Conservation (phyloP, 345 rosid species). For the Populus deltoides region DNA sequence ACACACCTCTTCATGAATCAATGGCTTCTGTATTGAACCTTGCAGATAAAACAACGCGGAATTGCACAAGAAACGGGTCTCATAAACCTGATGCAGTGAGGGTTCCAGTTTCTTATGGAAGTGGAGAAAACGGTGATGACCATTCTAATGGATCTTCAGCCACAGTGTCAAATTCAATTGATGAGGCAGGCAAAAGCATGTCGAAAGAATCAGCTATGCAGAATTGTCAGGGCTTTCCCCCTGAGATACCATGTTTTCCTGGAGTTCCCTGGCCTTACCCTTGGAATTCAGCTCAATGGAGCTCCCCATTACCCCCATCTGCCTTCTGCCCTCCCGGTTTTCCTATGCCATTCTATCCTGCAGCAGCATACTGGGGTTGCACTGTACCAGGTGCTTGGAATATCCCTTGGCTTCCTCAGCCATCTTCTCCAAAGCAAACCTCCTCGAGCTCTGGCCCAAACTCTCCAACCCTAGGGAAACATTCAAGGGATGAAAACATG, state of each 20-base stretch:
- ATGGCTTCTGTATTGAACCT: constrained; percentile 75
- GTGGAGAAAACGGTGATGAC: constrained; percentile 28
- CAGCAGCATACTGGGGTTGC: constrained; percentile 70
- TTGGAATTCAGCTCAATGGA: constrained; percentile 58
- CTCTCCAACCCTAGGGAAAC: constrained; percentile 84
- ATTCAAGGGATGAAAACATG: constrained; percentile 66
- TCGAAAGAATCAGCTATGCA: constrained; percentile 23
- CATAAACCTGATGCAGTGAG: constrained; percentile 46
- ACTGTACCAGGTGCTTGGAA: constrained; percentile 65
- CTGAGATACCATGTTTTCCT: constrained; percentile 50
- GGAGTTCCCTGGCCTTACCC: constrained; percentile 58
- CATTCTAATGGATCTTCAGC: constrained; percentile 30
- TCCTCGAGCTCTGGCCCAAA: constrained; percentile 49
- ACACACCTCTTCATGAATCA: constrained; percentile 71
- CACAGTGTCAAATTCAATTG: constrained; percentile 27
- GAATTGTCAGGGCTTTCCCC: constrained; percentile 36
- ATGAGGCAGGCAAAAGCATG: constrained; percentile 28
- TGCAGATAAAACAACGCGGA: constrained; percentile 54
- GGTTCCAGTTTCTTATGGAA: constrained; percentile 35
- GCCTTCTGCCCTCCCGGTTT: constrained; percentile 52
- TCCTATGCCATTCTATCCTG: constrained; percentile 60
- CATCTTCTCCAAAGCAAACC: constrained; percentile 49
- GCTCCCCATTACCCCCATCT: constrained; percentile 37
- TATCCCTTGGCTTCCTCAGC: constrained; percentile 65
- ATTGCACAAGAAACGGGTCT: constrained; percentile 42